Evolutionary conservation across 129 eudicot species (phyloP), one percentile per base, ranked within the genome.

Genomic region (Arctium lappa): DNA sequence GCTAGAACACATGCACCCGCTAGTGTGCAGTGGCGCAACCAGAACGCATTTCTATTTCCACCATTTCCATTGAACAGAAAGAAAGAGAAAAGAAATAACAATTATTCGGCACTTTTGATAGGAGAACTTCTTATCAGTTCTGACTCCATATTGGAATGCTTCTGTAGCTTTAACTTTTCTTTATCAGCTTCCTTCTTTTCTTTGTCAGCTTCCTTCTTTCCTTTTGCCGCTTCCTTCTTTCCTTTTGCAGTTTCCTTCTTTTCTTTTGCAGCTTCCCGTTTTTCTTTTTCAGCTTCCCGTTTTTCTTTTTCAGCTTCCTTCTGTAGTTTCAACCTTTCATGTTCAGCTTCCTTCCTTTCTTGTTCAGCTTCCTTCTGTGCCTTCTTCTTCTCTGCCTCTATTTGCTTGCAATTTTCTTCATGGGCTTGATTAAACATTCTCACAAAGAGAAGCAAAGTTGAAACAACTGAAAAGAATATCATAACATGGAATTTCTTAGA

Each of bases 341-440:
- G 77, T 70, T 83, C 81, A 76, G 86, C 81, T 69, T 76, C 86
- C 72, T 63, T 63, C 70, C 79, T 86, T 80, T 78, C 85, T 36
- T 80, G 87, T 81, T 87, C 94, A n/a, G 84, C 90, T 83, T 90
- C 94, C 75, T 83, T 88, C 33, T 79, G 86, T 22, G 94, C 93
- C 83, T 89, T 90, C 82, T 91, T 91, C 90, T 88, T 93, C 82
- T 93, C 98, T 33, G 84, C 76, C 83, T 95, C 97, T 56, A 91
- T 72, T 81, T 92, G 97, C 86, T 91, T 91, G 90, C 90, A 82
- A 82, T 95, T 95, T 85, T 95, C 97, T 13, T 86, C 89, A 29
- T 91, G 94, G 29, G 98, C 93, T 44, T 91, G 88, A 62, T 40
- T 84, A 78, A 95, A 95, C 97, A 89, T 89, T 81, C 84, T 92